Conservation (phyloP, 306 rosid species). For the Herpetospermum pedunculosum region DNA sequence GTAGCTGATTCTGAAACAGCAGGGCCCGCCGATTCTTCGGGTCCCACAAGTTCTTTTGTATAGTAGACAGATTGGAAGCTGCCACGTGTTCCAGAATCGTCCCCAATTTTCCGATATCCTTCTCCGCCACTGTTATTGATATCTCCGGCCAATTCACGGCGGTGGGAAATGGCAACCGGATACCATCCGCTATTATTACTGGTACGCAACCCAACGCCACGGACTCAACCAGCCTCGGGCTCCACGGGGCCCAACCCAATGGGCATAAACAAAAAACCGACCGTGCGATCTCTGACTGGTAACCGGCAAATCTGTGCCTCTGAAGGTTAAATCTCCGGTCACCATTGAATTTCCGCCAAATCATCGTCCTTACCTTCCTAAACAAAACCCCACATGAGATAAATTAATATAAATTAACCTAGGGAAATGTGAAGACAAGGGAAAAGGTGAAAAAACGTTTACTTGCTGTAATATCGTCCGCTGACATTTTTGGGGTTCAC, state of each 20-base stretch:
- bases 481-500: conserved; percentile 87
- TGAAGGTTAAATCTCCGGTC: conserved; percentile 62
- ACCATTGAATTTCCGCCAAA: conserved; percentile 58
- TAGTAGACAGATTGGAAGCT: conserved; percentile 47
- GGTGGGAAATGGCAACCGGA: conserved; percentile 51
- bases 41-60: conserved; percentile 66
- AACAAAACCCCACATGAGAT: not conserved
- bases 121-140: conserved; percentile 69
- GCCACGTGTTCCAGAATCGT: conserved; percentile 64
- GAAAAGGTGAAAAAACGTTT: conserved; percentile 2
- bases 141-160: conserved; percentile 70
- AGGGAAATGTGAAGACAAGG: not conserved
- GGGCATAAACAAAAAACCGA: conserved; percentile 82
- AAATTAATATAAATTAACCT: not conserved
- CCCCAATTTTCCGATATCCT: conserved; percentile 52
- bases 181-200: conserved; percentile 72
- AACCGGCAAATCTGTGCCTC: conserved; percentile 68
- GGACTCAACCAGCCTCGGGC: conserved; percentile 84
- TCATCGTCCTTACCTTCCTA: conserved; percentile 67
- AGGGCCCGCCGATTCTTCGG: conserved; percentile 42
- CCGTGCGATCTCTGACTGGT: conserved; percentile 78
- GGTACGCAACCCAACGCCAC: conserved; percentile 84
- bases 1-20: conserved; percentile 31
- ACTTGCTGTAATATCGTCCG: conserved; percentile 96
- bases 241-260: conserved; percentile 99